These are phyloP conservation scores for Myriosclerotinia curreyana DNA, from an alignment of 2,329 filamentous ascomycete genomes.

Conservation along the genomic window DNA sequence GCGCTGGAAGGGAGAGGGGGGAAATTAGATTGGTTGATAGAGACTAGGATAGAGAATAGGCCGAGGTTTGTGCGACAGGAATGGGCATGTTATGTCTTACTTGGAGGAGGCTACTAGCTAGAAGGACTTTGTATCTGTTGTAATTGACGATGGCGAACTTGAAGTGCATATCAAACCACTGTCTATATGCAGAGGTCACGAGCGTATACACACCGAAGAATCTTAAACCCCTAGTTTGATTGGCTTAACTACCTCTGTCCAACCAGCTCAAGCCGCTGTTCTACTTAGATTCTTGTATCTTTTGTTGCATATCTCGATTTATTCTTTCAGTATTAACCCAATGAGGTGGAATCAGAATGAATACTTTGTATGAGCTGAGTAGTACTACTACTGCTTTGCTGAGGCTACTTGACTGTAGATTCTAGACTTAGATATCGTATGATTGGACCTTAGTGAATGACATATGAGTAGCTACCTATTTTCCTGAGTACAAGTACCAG, in stretches of 20 bases:
- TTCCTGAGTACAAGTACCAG: background rate
- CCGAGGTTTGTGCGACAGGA: slow-evolving; percentile 3
- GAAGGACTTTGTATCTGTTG: background rate
- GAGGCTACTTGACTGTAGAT: background rate
- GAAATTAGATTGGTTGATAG: slow-evolving; percentile 6
- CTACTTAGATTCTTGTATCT: background rate
- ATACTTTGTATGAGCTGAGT: background rate
- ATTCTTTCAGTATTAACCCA: background rate
- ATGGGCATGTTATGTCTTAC: background rate
- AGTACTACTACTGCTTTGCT: background rate
- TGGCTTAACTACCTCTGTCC: background rate
- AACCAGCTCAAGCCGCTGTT: background rate
- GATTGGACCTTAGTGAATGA: background rate
- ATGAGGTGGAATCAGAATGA: background rate
- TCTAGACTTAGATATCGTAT: background rate
- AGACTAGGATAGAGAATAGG: background rate
- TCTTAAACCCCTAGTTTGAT: background rate
- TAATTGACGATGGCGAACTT: background rate
- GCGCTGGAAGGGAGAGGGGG: background rate
- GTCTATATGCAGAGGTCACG: background rate
- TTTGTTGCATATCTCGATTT: slow-evolving; percentile 20
- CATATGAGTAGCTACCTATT: background rate
- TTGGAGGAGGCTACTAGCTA: background rate
- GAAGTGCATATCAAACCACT: background rate
- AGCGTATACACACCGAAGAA: background rate